Evolutionary conservation across 805 yeast species (phyloP).

Genomic region (Teunomyces pallodes): DNA sequence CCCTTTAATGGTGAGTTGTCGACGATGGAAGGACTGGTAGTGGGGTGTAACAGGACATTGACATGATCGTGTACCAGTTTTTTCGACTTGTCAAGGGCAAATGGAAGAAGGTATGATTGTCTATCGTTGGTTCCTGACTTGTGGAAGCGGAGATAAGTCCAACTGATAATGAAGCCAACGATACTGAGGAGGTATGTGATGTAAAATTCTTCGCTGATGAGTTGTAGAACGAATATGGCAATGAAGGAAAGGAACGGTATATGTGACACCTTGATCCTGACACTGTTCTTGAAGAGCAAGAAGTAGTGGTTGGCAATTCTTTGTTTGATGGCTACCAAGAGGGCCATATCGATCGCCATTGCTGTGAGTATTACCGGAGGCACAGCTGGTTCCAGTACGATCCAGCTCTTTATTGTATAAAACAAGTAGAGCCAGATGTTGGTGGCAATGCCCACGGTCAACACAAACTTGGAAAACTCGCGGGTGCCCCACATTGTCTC

Average conservation of each 20-base stretch:
- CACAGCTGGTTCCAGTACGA: slow-evolving; percentile 16
- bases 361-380: slow-evolving; percentile 53
- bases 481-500: slow-evolving; percentile 64
- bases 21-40: slow-evolving; percentile 5
- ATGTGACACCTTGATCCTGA: slow-evolving; percentile 44
- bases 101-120: slow-evolving; percentile 42
- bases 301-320: slow-evolving; percentile 60
- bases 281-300: slow-evolving; percentile 43
- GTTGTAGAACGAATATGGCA: slow-evolving; percentile 21
- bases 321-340: slow-evolving; percentile 65
- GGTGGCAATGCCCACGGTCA: slow-evolving; percentile 34
- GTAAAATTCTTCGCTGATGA: slow-evolving; percentile 27
- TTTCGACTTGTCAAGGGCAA: slow-evolving; percentile 18
- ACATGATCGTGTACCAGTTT: neutral
- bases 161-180: slow-evolving; percentile 35
- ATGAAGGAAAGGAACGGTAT: slow-evolving; percentile 28
- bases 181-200: slow-evolving; percentile 21
- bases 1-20: slow-evolving; percentile 15
- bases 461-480: slow-evolving; percentile 49
- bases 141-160: slow-evolving; percentile 39
- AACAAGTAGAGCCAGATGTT: slow-evolving; percentile 32
- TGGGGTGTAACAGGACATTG: neutral
- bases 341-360: slow-evolving; percentile 54
- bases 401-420: slow-evolving; percentile 15
- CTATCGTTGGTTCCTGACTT: slow-evolving; percentile 43